Evolutionary conservation across 2,329 filamentous ascomycete species (phyloP), one percentile per base, ranked within the genome.

Genomic region (Cordyceps javanica): DNA sequence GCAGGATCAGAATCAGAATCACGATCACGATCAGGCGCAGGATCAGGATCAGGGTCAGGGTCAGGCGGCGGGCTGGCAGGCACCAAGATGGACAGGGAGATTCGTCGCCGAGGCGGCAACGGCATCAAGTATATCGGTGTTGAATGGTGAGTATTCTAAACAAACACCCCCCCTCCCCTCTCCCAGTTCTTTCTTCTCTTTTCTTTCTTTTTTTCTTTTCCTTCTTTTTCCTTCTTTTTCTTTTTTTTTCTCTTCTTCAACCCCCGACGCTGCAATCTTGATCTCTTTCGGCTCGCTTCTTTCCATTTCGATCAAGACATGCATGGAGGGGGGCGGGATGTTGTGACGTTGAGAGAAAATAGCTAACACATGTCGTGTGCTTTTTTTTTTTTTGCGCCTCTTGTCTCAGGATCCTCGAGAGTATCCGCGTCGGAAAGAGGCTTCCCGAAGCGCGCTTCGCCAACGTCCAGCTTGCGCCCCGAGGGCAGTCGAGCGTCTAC

Each of bases 1-100:
- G n/a, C n/a, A n/a, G n/a, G n/a, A n/a, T n/a, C n/a, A n/a, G n/a
- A n/a, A n/a, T n/a, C n/a, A n/a, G n/a, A n/a, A n/a, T n/a, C n/a
- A n/a, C n/a, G n/a, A n/a, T n/a, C n/a, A n/a, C n/a, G n/a, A n/a
- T n/a, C n/a, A n/a, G n/a, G n/a, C n/a, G n/a, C n/a, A n/a, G n/a
- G n/a, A n/a, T n/a, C n/a, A n/a, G n/a, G n/a, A n/a, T n/a, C n/a
- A n/a, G 41, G 41, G 3, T 23, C 4, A 10, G 44, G 53, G 7
- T 55, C 41, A 11, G 90, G 90, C 0, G 90, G 91, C 13, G 90
- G 89, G 0, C 77, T 97, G 7, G 84, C 91, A 4, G 85, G 82
- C 1, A 79, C 80, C 30, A 97, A 97, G 75, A 74, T 95, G 51
- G 88, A 96, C 64, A 89, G 83, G 70, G 92, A 96, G 74, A 88